Evolutionary conservation across 2,329 filamentous ascomycete genomes (phyloP).

Genomic region (Chaetomiaceae sp.): DNA sequence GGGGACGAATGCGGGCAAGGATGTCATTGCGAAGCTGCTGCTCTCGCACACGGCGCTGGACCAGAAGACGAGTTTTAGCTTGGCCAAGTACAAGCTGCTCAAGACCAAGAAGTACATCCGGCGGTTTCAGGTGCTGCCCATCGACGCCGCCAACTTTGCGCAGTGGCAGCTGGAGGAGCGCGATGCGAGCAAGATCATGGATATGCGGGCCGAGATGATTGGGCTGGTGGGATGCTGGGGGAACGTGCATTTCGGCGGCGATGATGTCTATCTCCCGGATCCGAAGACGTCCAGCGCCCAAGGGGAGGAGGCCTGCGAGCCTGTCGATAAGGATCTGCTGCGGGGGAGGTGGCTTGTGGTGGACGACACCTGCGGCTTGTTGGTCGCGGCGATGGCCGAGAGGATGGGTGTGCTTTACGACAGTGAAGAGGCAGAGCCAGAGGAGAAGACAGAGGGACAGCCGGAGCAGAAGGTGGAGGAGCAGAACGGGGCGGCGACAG

Average conservation of each 20-base stretch:
- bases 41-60: conserved; percentile 84
- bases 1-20: conserved; percentile 73
- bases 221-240: conserved; percentile 82
- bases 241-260: conserved; percentile 72
- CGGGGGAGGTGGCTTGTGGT: conserved; percentile 68
- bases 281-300: conserved; percentile 26
- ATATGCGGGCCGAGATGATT: conserved; percentile 79
- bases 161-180: conserved; percentile 76
- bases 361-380: conserved; percentile 79
- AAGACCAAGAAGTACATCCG: conserved; percentile 93
- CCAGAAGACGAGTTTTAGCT: conserved; percentile 88
- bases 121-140: conserved; percentile 76
- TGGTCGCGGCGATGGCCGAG: conserved; percentile 82
- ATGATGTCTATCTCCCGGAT: conserved; percentile 30
- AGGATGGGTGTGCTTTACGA: conserved; percentile 75
- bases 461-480: conserved; percentile 15
- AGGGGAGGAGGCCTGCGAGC: conserved; percentile 21
- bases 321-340: conserved; percentile 24
- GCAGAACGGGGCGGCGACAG: neutral
- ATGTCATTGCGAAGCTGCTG: conserved; percentile 89
- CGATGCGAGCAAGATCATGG: conserved; percentile 75
- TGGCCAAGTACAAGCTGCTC: conserved; percentile 92
- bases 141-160: conserved; percentile 72
- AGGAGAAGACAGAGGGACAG: conserved; percentile 16
- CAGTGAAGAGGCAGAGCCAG: conserved; percentile 26